These are phyloP conservation scores for Boletales sp. DNA, from an alignment of 768 basidiomycete species.

Conservation along the genomic window DNA sequence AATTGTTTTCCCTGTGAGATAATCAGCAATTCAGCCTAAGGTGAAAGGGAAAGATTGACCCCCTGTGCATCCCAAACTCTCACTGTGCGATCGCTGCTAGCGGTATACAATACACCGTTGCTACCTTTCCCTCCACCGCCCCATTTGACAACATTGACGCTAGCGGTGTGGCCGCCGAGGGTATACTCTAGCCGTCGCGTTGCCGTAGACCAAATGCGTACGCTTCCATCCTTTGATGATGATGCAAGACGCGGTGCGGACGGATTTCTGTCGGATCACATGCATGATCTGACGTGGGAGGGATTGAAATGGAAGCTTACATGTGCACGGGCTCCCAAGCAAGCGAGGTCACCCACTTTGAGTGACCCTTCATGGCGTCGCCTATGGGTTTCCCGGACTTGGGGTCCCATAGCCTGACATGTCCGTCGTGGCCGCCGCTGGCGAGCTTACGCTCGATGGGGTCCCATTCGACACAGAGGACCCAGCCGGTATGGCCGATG, in stretches of 20 bases:
- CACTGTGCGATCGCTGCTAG: constrained; percentile 90
- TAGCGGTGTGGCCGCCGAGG: constrained; percentile 90
- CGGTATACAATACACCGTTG: constrained; percentile 85
- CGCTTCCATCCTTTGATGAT: constrained; percentile 93
- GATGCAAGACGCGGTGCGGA: constrained; percentile 83
- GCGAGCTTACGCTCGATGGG: constrained; percentile 87
- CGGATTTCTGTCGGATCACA: constrained; percentile 54
- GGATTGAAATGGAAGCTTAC: constrained; percentile 38
- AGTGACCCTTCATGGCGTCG: constrained; percentile 86
- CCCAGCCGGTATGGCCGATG: constrained; percentile 91
- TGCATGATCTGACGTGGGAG: not conserved
- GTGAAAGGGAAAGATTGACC: constrained; percentile 38
- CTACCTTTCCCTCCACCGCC: constrained; percentile 73
- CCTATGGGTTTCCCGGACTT: constrained; percentile 86
- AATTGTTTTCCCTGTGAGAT: constrained; percentile 71
- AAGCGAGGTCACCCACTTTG: constrained; percentile 94
- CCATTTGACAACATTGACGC: constrained; percentile 95
- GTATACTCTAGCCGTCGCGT: constrained; percentile 75
- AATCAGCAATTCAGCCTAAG: constrained; percentile 2
- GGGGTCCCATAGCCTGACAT: constrained; percentile 92
- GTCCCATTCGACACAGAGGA: constrained; percentile 97
- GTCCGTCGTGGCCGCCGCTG: constrained; percentile 92
- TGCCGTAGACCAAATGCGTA: constrained; percentile 86
- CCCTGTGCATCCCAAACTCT: constrained; percentile 89
- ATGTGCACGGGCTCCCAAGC: constrained; percentile 97